Evolutionary conservation across 169 alveolate species (phyloP).

Genomic region (Theileria luwenshuni): DNA sequence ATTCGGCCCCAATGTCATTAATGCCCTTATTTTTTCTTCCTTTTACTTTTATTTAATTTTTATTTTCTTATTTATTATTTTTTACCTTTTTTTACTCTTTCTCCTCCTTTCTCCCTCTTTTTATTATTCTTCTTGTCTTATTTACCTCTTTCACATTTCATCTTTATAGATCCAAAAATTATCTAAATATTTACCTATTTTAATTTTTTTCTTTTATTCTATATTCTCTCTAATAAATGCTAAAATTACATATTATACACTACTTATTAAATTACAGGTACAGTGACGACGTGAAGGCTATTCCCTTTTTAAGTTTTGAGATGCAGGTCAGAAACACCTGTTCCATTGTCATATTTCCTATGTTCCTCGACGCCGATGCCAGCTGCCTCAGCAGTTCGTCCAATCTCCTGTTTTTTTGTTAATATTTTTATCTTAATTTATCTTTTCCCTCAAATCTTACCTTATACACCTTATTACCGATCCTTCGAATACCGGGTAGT

Average conservation of each 20-base stretch:
- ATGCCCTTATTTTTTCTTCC: not conserved
- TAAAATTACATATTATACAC: not conserved
- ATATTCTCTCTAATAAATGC: not conserved
- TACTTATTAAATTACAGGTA: constrained; percentile 71
- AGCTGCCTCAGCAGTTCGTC: constrained; percentile 97
- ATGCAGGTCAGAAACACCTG: constrained; percentile 90
- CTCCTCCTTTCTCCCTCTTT: not conserved
- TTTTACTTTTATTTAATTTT: not conserved
- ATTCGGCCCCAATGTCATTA: not conserved
- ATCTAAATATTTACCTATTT: no score
- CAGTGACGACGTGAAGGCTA: constrained; percentile 97
- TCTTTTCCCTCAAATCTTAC: constrained; percentile 17
- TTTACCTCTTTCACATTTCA: no score
- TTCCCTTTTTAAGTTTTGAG: constrained; percentile 94
- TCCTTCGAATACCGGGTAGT: constrained; percentile 96
- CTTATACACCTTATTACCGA: constrained; percentile 90
- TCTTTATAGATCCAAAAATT: no score
- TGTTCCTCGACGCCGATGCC: constrained; percentile 93
- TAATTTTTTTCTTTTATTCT: no score
- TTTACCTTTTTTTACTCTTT: not conserved
- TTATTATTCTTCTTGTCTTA: no score
- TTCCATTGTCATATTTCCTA: constrained; percentile 94
- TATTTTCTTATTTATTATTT: no score
- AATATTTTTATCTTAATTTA: not conserved
- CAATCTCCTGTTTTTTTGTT: constrained; percentile 85